These are phyloP conservation scores for Dovyalis caffra DNA, from an alignment of 345 rosid genomes.

Conservation along the genomic window DNA sequence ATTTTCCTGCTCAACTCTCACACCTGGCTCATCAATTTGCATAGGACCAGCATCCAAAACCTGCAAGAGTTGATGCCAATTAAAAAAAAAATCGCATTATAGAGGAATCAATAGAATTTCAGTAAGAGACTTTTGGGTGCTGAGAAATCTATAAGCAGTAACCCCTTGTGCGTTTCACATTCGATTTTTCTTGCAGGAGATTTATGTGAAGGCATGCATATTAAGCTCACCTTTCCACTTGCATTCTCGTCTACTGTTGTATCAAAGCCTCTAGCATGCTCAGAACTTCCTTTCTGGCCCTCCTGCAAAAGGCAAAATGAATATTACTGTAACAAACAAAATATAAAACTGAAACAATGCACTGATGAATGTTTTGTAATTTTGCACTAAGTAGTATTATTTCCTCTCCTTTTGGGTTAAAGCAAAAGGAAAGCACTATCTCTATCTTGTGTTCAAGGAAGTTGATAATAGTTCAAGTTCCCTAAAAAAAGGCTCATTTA, in stretches of 20 bases:
- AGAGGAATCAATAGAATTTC: not conserved
- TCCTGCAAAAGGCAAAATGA: slow-evolving; percentile 41
- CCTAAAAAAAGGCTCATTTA: no score
- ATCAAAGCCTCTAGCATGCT: slow-evolving; percentile 59
- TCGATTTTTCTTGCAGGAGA: not conserved
- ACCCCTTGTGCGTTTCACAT: not conserved
- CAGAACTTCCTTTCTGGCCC: slow-evolving; percentile 44
- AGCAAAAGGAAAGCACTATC: no score
- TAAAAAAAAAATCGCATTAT: not conserved
- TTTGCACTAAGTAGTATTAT: not conserved
- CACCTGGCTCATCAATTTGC: slow-evolving; percentile 59
- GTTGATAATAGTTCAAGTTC: not conserved
- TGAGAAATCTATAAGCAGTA: not conserved
- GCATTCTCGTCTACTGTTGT: slow-evolving; percentile 45
- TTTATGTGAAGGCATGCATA: not conserved
- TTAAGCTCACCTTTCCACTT: slow-evolving; percentile 46
- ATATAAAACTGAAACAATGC: not conserved
- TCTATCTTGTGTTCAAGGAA: not conserved
- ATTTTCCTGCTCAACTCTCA: slow-evolving; percentile 69
- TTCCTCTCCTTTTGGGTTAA: not conserved
- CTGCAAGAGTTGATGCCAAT: slow-evolving; percentile 38
- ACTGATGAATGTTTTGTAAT: not conserved
- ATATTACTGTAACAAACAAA: not conserved
- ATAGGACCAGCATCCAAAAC: slow-evolving; percentile 44
- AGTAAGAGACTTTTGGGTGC: not conserved